A percentile compares a stretch with the other conserved stretches of the same genome.
Evolutionary conservation across 73 alveolate species (phyloP).

Genomic region (Tetrahymena thermophila): DNA sequence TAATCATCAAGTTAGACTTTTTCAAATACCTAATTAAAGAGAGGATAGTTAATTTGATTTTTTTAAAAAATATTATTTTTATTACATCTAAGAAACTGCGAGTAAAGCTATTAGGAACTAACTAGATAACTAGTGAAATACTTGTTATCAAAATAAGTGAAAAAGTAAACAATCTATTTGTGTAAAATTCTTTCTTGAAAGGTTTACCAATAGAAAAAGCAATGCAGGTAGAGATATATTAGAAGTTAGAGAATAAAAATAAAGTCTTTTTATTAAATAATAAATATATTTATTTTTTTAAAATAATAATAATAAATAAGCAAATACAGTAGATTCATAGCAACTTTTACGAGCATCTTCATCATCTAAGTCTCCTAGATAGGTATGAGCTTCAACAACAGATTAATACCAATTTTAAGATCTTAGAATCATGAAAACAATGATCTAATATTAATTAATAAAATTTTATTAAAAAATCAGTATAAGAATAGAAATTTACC

Average conservation of each 20-base stretch:
- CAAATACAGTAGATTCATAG: not conserved
- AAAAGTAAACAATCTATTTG: conserved; percentile 55
- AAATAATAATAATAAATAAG: not conserved
- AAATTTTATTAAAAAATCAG: not conserved
- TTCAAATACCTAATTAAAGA: not conserved
- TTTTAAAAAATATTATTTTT: not conserved
- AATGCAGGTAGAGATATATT: conserved; percentile 65
- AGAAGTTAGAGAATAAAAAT: conserved; percentile 63
- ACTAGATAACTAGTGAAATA: not conserved
- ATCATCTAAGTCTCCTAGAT: conserved; percentile 12
- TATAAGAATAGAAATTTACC: not conserved
- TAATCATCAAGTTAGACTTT: not conserved
- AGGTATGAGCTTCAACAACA: not conserved
- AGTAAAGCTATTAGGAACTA: not conserved
- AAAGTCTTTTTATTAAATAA: not conserved
- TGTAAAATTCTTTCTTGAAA: conserved; percentile 76
- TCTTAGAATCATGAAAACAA: not conserved
- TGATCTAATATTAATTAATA: not conserved
- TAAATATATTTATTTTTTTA: not conserved
- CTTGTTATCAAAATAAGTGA: conserved; percentile 1
- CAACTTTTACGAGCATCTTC: not conserved
- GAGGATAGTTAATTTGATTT: not conserved
- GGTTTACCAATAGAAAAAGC: conserved; percentile 86
- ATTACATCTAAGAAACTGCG: not conserved
- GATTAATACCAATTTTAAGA: conserved; percentile 14